Evolutionary conservation across 768 basidiomycete genomes (phyloP).

Genomic region (Boletus rubroflammeus): DNA sequence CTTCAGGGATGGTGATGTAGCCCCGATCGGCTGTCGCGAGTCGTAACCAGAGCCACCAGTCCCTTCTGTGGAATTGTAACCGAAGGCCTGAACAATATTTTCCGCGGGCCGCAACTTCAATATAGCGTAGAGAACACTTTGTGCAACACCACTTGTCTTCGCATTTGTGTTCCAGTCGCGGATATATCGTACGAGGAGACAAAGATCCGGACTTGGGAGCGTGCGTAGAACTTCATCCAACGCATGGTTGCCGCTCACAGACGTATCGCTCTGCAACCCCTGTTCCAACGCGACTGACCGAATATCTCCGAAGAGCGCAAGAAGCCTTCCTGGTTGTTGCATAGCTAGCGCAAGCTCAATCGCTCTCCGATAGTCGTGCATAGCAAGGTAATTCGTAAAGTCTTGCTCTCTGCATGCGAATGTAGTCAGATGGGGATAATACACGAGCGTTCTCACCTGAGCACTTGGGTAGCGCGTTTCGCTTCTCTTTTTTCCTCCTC

Average conservation of each 20-base stretch:
- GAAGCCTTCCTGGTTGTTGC: slow-evolving; percentile 87
- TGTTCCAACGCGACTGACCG: slow-evolving; percentile 30
- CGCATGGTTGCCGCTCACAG: slow-evolving; percentile 63
- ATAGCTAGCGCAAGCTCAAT: slow-evolving; percentile 90
- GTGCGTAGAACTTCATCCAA: slow-evolving; percentile 82
- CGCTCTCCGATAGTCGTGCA: slow-evolving; percentile 88
- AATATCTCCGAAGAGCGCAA: slow-evolving; percentile 73
- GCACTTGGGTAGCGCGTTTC: slow-evolving; percentile 67
- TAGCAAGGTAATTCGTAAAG: slow-evolving; percentile 81
- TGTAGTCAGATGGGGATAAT: slow-evolving; percentile 5
- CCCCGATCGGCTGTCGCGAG: slow-evolving; percentile 25
- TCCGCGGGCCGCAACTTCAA: slow-evolving; percentile 74
- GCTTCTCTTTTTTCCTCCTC: slow-evolving; percentile 71
- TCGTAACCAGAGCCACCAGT: slow-evolving; percentile 22
- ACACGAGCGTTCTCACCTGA: slow-evolving; percentile 57
- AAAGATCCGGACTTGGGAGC: slow-evolving; percentile 69
- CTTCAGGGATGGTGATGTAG: slow-evolving; percentile 40
- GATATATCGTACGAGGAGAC: slow-evolving; percentile 74
- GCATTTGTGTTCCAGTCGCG: slow-evolving; percentile 95
- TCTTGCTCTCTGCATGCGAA: slow-evolving; percentile 86
- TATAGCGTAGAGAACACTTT: slow-evolving; percentile 76
- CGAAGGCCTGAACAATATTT: slow-evolving; percentile 68
- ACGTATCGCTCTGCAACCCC: slow-evolving; percentile 11
- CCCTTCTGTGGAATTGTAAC: slow-evolving; percentile 16
- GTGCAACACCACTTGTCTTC: slow-evolving; percentile 82